phyloP scores from a whole-genome alignment of 495 filamentous ascomycete genomes.

The Thermothielavioides terrestris region DNA sequence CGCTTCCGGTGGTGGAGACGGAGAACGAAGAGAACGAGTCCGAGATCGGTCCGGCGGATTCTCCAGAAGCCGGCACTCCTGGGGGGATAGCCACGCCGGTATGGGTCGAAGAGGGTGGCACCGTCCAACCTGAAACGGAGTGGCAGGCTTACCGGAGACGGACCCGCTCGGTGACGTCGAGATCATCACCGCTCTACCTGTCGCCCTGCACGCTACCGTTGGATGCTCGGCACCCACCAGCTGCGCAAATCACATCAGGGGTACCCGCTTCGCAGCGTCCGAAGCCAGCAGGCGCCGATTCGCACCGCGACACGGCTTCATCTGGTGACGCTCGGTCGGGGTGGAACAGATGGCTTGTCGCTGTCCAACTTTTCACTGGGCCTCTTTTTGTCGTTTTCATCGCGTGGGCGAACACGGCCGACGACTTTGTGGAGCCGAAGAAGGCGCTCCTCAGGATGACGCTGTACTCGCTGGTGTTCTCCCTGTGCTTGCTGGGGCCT shows the following conservation, averaged over 20 bases:
- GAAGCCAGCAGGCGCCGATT: conserved; percentile 18
- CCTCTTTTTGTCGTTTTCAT: conserved; percentile 76
- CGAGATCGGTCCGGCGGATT: conserved; percentile 30
- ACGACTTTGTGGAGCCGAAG: conserved; percentile 36
- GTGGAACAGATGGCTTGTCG: conserved; percentile 91
- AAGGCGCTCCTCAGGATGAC: conserved; percentile 49
- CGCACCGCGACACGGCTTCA: conserved; percentile 12
- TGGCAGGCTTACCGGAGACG: conserved; percentile 47
- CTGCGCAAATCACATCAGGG: neutral
- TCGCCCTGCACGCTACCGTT: conserved; percentile 11
- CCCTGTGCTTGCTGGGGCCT: conserved; percentile 51
- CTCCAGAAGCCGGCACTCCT: conserved; percentile 3
- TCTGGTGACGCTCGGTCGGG: no score
- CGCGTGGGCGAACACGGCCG: conserved; percentile 60
- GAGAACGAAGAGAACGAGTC: conserved; percentile 43
- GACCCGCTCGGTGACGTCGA: conserved; percentile 25
- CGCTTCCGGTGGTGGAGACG: conserved; percentile 79
- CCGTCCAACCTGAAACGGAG: conserved; percentile 34
- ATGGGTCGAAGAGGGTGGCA: conserved; percentile 18
- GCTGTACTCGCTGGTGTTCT: conserved; percentile 61
- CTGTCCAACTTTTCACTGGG: conserved; percentile 76
- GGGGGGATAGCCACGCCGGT: conserved; percentile 24
- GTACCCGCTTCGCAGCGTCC: conserved; percentile 5
- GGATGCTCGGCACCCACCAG: neutral
- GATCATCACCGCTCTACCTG: conserved; percentile 2